phyloP scores from a whole-genome alignment of 192 early-diverging fungal species.

The Backusella circina region DNA sequence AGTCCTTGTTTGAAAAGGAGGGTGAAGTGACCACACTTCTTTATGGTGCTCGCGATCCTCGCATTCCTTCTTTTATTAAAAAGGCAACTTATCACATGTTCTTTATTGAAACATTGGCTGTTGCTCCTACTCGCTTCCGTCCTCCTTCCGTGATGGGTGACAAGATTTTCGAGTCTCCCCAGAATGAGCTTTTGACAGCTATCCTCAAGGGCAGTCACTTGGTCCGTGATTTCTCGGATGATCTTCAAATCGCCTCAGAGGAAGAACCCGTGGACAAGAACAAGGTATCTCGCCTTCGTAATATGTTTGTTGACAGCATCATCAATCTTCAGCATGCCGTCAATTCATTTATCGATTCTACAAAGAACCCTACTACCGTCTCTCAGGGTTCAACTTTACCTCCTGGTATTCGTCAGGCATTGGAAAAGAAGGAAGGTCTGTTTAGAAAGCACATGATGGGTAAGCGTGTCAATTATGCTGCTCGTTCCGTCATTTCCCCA shows the following conservation, averaged over 20 bases:
- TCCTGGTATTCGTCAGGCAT: conserved; percentile 90
- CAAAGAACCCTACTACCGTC: conserved; percentile 71
- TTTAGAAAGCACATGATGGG: conserved; percentile 99
- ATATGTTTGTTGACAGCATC: conserved; percentile 27
- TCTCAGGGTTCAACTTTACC: conserved; percentile 64
- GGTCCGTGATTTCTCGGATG: conserved; percentile 56
- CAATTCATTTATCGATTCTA: conserved; percentile 91
- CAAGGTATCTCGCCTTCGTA: conserved; percentile 8
- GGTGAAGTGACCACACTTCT: conserved; percentile 69
- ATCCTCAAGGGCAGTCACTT: conserved; percentile 79
- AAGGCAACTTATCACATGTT: conserved; percentile 75
- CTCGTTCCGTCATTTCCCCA: conserved; percentile 95
- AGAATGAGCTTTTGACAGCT: conserved; percentile 83
- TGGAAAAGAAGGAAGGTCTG: conserved; percentile 99
- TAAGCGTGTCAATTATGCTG: conserved; percentile 99
- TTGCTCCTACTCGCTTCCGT: conserved; percentile 91
- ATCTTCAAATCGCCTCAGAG: conserved; percentile 13
- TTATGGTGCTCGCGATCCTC: conserved; percentile 69
- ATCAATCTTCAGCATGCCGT: conserved; percentile 86
- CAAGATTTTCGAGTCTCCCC: conserved; percentile 89
- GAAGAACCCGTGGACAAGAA: conserved; percentile 18
- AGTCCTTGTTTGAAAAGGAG: conserved; percentile 78
- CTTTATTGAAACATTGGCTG: conserved; percentile 89
- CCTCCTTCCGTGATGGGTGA: conserved; percentile 91
- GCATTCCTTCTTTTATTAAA: conserved; percentile 28